A percentile compares a stretch with the other conserved stretches of the same genome.
Conservation (phyloP, 78 protist genomes). For the Chrysochromulina parva region DNA sequence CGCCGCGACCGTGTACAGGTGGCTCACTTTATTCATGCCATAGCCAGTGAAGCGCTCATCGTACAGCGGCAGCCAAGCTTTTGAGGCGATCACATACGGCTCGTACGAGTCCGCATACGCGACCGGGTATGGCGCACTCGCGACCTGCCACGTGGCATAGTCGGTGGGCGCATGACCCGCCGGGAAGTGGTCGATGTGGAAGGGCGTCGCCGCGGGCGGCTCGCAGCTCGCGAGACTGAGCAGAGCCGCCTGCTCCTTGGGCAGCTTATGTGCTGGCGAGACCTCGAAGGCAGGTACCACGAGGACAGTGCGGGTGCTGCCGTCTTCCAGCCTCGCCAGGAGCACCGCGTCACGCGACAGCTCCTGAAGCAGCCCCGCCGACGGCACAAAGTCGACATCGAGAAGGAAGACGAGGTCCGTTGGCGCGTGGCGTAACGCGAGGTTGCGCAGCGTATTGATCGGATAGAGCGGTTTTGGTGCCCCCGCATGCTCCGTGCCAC, state of each 20-base stretch:
- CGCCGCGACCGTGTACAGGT: constrained; percentile 2
- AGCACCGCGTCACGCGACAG: neutral
- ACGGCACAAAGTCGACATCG: constrained; percentile 52
- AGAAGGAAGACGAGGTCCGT: constrained; percentile 35
- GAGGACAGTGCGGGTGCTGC: neutral
- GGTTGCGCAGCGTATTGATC: constrained; percentile 44
- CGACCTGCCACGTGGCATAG: neutral
- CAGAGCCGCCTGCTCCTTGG: neutral
- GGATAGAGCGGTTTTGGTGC: constrained; percentile 9
- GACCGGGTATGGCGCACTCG: neutral
- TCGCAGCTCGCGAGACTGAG: neutral
- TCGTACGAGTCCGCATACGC: neutral
- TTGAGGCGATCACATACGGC: constrained; percentile 1
- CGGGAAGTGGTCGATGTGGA: constrained; percentile 15
- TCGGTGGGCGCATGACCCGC: constrained; percentile 24
- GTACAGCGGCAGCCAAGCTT: neutral
- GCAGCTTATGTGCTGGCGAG: neutral
- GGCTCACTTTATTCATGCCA: constrained; percentile 23
- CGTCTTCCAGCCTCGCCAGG: neutral
- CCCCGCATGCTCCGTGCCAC: neutral
- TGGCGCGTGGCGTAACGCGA: constrained; percentile 8
- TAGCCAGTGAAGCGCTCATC: constrained; percentile 36
- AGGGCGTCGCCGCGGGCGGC: neutral
- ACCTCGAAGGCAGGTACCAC: constrained; percentile 34
- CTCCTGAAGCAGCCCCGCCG: neutral